Conservation (phyloP, 2,329 filamentous ascomycete genomes). For the Westerdykella ornata region DNA sequence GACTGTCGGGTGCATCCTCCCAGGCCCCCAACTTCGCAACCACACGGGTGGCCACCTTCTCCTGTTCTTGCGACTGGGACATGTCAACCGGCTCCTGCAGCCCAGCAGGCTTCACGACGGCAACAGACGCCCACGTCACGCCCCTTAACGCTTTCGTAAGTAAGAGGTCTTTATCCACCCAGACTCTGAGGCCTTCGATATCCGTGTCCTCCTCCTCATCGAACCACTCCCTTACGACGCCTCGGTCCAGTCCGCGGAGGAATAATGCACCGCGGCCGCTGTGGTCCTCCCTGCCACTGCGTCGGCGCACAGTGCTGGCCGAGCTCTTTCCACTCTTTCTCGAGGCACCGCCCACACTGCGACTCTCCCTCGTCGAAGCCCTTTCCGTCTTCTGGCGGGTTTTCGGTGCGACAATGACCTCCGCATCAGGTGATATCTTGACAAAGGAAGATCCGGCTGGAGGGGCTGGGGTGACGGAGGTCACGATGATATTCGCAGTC, state of each 20-base stretch:
- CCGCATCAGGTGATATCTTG: constrained; percentile 87
- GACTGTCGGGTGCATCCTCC: constrained; percentile 79
- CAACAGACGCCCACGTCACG: constrained; percentile 70
- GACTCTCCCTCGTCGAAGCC: constrained; percentile 60
- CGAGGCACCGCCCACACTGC: constrained; percentile 73
- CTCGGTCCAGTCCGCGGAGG: constrained; percentile 69
- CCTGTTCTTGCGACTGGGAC: constrained; percentile 59
- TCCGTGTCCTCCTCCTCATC: constrained; percentile 54
- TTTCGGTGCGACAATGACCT: constrained; percentile 96
- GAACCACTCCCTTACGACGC: constrained; percentile 67
- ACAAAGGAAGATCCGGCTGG: constrained; percentile 68
- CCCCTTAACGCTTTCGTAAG: constrained; percentile 66
- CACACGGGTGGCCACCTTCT: constrained; percentile 57
- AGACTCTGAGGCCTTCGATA: constrained; percentile 61
- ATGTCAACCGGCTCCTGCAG: constrained; percentile 65
- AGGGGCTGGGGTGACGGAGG: constrained; percentile 71
- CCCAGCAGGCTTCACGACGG: constrained; percentile 76
- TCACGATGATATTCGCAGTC: constrained; percentile 82
- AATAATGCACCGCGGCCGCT: constrained; percentile 61
- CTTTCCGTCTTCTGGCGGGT: constrained; percentile 64
- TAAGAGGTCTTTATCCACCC: constrained; percentile 76
- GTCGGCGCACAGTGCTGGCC: constrained; percentile 61
- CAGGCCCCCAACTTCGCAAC: constrained; percentile 70
- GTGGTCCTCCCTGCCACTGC: constrained; percentile 57
- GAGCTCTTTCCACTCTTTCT: constrained; percentile 70